Base-by-base conservation (phyloP, 2,329 filamentous ascomycete genomes). In the Talaromyces piceae region DNA sequence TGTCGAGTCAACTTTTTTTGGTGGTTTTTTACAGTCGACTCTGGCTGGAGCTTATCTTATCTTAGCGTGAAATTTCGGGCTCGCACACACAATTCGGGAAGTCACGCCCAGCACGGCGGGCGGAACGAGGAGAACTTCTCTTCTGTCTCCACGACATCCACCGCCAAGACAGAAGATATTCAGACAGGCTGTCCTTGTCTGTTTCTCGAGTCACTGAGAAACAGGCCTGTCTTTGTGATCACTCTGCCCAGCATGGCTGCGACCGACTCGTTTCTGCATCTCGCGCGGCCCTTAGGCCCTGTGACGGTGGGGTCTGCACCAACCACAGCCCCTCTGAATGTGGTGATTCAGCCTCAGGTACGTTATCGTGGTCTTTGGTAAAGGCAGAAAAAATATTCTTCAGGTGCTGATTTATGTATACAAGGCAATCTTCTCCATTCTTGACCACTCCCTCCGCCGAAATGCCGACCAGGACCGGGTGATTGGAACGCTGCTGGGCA, bases 301-400 rank as follows among this genome's bases (percentile, higher is more conserved):
- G 84, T 86, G 57, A 77, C 82, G 54, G 78, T 90, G 63, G 87
- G 87, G 68, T 83, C 87, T 67, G 87, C 89, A 73, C 84, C 86
- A 66, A 90, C 86, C 63, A 91, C 90, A 70, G 86, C 90, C 73
- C 93, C 93, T 73, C 82, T 98, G 71, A 87, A 85, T 71, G 90
- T 98, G 68, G 87, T 88, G 68, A 87, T 98, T 72, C 93, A 96
- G 73, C 91, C 93, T 65, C 91, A 96, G 81, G 88, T 94, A 81
- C 67, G 80, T 18, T 43, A 13, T 43, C 39, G 13, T 7, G 28
- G 13, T 7, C 7, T 30, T 13, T 43, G 39, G 18, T 43, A 43
- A 13, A 13, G 9, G 12, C 31, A 16, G 47, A 27, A 18, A 31
- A 41, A 12, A 25, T 23, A 23, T 27, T 23, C 22, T 22, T 52